A percentile compares a stretch with the other conserved stretches of the same genome.
Evolutionary conservation across 2,329 filamentous ascomycete species (phyloP).

Genomic region (Exophiala spinifera): DNA sequence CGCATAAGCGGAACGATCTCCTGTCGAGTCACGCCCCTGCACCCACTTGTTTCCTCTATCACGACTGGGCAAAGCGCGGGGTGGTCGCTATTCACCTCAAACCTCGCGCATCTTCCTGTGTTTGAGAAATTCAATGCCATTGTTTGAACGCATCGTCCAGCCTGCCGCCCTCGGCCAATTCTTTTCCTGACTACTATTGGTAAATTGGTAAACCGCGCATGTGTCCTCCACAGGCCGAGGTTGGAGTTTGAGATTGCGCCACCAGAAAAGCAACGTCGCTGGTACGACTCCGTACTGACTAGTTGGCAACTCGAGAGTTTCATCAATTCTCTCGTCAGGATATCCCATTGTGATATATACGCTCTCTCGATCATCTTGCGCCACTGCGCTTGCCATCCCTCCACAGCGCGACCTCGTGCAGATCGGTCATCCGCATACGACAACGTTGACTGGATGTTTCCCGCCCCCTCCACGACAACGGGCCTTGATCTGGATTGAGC

Average conservation of each 20-base stretch:
- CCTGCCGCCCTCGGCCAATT: not conserved
- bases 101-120: not conserved
- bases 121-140: not conserved
- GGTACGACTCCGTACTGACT: too few relatives aligned
- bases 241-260: conserved; percentile 13
- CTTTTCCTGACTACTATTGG: not conserved
- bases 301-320: not conserved
- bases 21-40: conserved; percentile 6
- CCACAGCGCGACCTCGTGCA: not conserved
- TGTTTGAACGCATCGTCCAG: conserved; percentile 1
- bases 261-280: conserved; percentile 4
- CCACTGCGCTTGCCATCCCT: not conserved
- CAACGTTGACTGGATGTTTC: not conserved
- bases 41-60: not conserved
- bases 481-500: conserved; percentile 19
- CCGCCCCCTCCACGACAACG: conserved; percentile 8
- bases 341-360: not conserved
- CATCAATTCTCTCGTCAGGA: not conserved
- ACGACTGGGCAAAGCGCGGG: not conserved
- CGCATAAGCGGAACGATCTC: conserved; percentile 13
- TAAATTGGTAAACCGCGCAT: not conserved
- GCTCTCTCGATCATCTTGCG: not conserved
- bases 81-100: not conserved
- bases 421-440: not conserved
- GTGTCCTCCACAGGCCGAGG: conserved; percentile 3